Base-by-base conservation (phyloP, 2,329 filamentous ascomycete species). In the Aspergillus sp. region DNA sequence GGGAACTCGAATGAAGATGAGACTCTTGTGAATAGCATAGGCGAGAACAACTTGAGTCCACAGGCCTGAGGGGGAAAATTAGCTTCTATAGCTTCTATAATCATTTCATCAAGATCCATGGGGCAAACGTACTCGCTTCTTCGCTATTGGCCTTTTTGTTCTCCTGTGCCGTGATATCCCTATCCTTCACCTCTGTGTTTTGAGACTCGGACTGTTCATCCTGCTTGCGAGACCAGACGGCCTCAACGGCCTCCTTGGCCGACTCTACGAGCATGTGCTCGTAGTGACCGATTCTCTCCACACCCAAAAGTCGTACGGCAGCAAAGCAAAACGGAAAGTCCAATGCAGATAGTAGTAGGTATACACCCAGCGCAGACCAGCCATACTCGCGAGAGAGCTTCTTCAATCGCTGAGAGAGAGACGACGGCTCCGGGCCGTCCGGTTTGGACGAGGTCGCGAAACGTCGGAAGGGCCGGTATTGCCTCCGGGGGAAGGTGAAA, bases 251-350 rank as follows among this genome's bases (percentile, higher is more conserved):
- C 6, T 51, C 50, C 56, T 70, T 70, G 12, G 69, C 49, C 27
- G 56, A 57, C n/a, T 65, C 61, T 29, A 74, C 45, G 29, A 70
- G 51, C 4, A 69, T 64, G 56, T 72, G 67, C 49, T 75, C 72
- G 49, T 67, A 72, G 43, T 70, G 62, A 6, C 89, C 90, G 58
- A 98, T 93, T 43, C 79, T 80, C 27, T 98, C 93, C 0, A 88
- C 87, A 11, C 93, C 93, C 2, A 95, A 77, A 41, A 83, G 72
- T 45, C 85, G 80, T 37, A 98, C 93, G 7, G 93, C 81, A 43
- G 95, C 69, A 71, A 95, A 98, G 70, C 91, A 97, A 63, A 97
- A 88, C 0, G 93, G 93, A 53, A 97, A 95, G 69, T 98, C 93
- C 40, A 95, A 71, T 32, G 87, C 85, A 34, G 87, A 90, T 43